These are phyloP conservation scores for Dendryphion nanum DNA, from an alignment of 2,329 filamentous ascomycete species.

Conservation along the genomic window DNA sequence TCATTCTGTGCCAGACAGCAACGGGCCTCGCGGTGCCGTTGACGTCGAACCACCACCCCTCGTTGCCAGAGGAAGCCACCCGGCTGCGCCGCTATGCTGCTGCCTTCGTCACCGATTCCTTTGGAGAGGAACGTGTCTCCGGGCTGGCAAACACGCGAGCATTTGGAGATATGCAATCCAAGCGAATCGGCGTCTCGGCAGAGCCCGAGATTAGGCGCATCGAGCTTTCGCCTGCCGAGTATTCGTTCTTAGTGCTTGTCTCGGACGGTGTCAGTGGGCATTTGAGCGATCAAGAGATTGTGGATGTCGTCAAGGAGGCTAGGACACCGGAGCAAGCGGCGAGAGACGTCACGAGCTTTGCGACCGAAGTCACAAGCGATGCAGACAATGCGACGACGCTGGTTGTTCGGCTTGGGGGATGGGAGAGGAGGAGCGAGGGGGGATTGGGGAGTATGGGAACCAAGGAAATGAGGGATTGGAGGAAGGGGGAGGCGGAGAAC, in stretches of 20 bases:
- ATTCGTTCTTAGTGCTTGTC: conserved; percentile 83
- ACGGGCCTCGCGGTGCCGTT: conserved; percentile 78
- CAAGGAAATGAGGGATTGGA: conserved; percentile 84
- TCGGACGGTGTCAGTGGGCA: conserved; percentile 87
- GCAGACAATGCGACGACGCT: conserved; percentile 65
- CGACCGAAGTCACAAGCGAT: conserved; percentile 72
- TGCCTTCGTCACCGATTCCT: conserved; percentile 89
- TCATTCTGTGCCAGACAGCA: conserved; percentile 82
- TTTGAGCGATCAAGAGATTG: conserved; percentile 88
- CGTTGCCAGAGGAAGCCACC: conserved; percentile 77
- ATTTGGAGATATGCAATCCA: conserved; percentile 89
- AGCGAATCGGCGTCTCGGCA: conserved; percentile 89
- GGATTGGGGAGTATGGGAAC: conserved; percentile 87
- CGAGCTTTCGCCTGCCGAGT: conserved; percentile 80
- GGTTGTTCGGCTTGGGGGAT: conserved; percentile 62
- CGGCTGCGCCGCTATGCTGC: conserved; percentile 83
- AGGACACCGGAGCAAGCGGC: conserved; percentile 85
- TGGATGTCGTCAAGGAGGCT: conserved; percentile 93
- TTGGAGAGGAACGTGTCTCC: conserved; percentile 93
- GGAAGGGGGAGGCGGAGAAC: conserved; percentile 76
- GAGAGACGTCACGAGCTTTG: conserved; percentile 76
- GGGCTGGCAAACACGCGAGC: conserved; percentile 91
- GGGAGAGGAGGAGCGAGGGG: conserved; percentile 73
- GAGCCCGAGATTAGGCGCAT: conserved; percentile 84
- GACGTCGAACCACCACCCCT: conserved; percentile 90